phyloP scores from a whole-genome alignment of 1,284 basidiomycete species.

The Pyrrhoderma lamaoense region DNA sequence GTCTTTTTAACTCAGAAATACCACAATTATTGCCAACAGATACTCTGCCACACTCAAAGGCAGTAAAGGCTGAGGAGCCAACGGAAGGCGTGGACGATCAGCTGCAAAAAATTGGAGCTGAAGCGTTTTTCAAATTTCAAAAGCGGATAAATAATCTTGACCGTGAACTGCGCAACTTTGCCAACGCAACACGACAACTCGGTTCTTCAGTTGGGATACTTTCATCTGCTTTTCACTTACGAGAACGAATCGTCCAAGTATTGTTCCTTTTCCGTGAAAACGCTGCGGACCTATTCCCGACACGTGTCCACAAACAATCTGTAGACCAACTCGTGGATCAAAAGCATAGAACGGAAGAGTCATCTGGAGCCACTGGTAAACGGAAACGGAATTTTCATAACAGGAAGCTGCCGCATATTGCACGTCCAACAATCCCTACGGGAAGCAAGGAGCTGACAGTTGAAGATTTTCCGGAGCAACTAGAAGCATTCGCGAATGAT shows the following conservation, averaged over 20 bases:
- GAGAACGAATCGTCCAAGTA: slow-evolving; percentile 58
- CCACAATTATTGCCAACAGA: background rate
- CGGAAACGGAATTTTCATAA: slow-evolving; percentile 19
- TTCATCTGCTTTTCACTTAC: slow-evolving; percentile 59
- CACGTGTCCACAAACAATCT: slow-evolving; percentile 41
- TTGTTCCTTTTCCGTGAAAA: slow-evolving; percentile 63
- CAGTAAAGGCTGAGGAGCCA: slow-evolving; percentile 5
- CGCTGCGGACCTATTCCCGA: slow-evolving; percentile 60
- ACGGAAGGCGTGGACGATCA: slow-evolving; percentile 61
- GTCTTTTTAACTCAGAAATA: background rate
- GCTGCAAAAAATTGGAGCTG: slow-evolving; percentile 54
- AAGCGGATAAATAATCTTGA: slow-evolving; percentile 54
- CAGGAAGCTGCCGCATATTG: slow-evolving; percentile 38
- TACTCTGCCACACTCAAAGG: slow-evolving; percentile 6
- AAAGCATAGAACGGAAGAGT: slow-evolving; percentile 29
- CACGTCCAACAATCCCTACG: slow-evolving; percentile 40
- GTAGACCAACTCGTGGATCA: slow-evolving; percentile 36
- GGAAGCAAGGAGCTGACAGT: slow-evolving; percentile 38
- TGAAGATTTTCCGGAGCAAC: slow-evolving; percentile 56
- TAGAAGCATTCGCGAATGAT: slow-evolving; percentile 51
- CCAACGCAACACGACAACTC: slow-evolving; percentile 63
- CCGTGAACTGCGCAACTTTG: slow-evolving; percentile 65
- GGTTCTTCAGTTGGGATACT: slow-evolving; percentile 67
- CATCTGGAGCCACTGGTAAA: slow-evolving; percentile 23
- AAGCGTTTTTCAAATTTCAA: slow-evolving; percentile 54